Percentiles rank a stretch among this genome's conserved stretches.
phyloP scores from a whole-genome alignment of 345 rosid genomes.

The Bruguiera gymnorhiza region DNA sequence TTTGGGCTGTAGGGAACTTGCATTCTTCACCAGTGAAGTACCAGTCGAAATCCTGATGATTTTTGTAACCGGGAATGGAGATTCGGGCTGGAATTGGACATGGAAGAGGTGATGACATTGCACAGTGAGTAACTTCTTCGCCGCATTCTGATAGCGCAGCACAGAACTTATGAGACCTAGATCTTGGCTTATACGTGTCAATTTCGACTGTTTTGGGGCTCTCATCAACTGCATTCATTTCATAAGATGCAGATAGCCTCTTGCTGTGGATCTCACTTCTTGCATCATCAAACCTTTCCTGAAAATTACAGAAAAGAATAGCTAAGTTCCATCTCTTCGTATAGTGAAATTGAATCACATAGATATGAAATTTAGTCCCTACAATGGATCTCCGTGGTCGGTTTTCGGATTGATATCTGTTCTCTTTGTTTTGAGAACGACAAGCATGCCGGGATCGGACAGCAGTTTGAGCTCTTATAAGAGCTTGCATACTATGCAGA shows the following conservation, averaged over 20 bases:
- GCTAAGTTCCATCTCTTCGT: neutral
- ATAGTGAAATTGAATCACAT: neutral
- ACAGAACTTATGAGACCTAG: constrained; percentile 23
- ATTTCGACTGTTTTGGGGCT: constrained; percentile 29
- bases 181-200: constrained; percentile 23
- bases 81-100: constrained; percentile 23
- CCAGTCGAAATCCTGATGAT: constrained; percentile 21
- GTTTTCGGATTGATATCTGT: constrained; percentile 14
- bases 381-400: constrained; percentile 19
- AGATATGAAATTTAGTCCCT: neutral
- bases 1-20: constrained; percentile 23
- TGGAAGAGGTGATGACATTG: constrained; percentile 28
- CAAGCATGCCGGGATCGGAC: constrained; percentile 19
- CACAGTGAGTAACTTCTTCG: constrained; percentile 20
- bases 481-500: constrained; percentile 32
- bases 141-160: constrained; percentile 24
- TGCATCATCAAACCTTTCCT: constrained; percentile 27
- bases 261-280: constrained; percentile 29
- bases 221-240: constrained; percentile 17
- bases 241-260: constrained; percentile 23
- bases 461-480: constrained; percentile 29
- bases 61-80: constrained; percentile 15
- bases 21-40: constrained; percentile 25
- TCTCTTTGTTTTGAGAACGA: constrained; percentile 11
- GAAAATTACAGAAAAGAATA: neutral